These are phyloP conservation scores for Fraxinus floribunda DNA, from an alignment of 305 asterid genomes.

Conservation along the genomic window DNA sequence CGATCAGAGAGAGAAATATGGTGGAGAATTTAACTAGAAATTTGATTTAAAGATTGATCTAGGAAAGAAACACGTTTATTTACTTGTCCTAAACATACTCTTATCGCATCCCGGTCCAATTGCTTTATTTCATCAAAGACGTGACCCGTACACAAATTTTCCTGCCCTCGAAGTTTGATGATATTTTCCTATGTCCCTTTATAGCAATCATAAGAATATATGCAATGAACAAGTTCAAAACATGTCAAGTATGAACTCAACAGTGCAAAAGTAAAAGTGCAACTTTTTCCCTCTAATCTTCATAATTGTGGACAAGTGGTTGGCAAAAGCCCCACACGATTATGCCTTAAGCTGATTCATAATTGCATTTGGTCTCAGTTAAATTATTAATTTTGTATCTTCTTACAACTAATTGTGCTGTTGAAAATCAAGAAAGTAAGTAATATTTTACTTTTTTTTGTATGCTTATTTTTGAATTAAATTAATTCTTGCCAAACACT, in stretches of 20 bases:
- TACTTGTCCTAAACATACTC: background rate
- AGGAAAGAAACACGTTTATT: no score
- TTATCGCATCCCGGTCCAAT: background rate
- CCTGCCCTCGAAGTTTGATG: background rate
- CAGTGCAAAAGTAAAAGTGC: background rate
- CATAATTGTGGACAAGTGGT: no score
- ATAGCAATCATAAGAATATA: background rate
- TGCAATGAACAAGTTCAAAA: background rate
- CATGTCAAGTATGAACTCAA: background rate
- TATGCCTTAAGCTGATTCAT: constrained; percentile 2
- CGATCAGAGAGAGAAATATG: background rate
- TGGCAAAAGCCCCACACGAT: background rate
- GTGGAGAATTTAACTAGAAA: background rate
- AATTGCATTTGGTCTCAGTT: constrained; percentile 34
- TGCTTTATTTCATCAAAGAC: background rate
- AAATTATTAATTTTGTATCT: constrained; percentile 19
- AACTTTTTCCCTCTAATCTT: no score
- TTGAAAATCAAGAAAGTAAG: constrained; percentile 26
- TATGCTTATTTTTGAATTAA: constrained; percentile 4
- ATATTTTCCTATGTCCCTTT: background rate
- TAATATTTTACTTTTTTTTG: constrained; percentile 4
- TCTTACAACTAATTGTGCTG: constrained; percentile 17
- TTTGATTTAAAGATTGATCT: background rate
- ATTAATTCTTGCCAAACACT: constrained; percentile 14
- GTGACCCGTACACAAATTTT: background rate